Evolutionary conservation across 2,329 filamentous ascomycete species (phyloP), one percentile per base, ranked within the genome.

Genomic region (Zarea fungicola): DNA sequence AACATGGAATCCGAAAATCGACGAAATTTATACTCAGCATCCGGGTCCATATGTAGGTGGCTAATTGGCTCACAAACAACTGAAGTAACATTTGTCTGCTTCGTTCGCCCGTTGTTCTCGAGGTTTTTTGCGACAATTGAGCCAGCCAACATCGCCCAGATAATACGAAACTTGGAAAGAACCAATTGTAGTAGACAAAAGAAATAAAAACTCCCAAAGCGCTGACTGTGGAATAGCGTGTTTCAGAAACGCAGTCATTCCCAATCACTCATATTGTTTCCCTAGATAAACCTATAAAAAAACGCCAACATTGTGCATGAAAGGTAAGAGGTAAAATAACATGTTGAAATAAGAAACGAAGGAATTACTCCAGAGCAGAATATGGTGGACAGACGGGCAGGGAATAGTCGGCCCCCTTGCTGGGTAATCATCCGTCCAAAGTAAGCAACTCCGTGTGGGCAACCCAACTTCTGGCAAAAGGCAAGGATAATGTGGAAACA

Each of bases 271-370:
- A 18, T 26, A 21, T 28, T 45, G 32, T 32, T 36, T 29, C 32
- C 32, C 21, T 31, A 37, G 18, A 29, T 37, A 23, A 22, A 21
- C 29, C 18, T 14, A 8, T 6, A 22, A 11, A 35, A 25, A 42
- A 49, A 49, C 47, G 47, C 47, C 47, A 26, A 18, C 47, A 25
- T 34, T 22, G 34, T 40, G 35, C 35, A 40, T n/a, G 6, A 43
- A 31, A 41, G 32, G 29, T 37, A 6, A 16, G n/a, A 39, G 43
- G 9, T 36, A 37, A 49, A 43, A n/a, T 32, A 19, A 47, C 34
- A 47, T 28, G 25, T 46, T 3, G 42, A 40, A 29, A 40, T 21
- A 45, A 23, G 21, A 19, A 47, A 16, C 9, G 21, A 40, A 32
- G 21, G 28, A 23, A 19, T 25, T 8, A 19, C 8, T 5, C n/a